Base-by-base conservation (phyloP, 129 eudicot genomes). In the Ambrosia trifida region DNA sequence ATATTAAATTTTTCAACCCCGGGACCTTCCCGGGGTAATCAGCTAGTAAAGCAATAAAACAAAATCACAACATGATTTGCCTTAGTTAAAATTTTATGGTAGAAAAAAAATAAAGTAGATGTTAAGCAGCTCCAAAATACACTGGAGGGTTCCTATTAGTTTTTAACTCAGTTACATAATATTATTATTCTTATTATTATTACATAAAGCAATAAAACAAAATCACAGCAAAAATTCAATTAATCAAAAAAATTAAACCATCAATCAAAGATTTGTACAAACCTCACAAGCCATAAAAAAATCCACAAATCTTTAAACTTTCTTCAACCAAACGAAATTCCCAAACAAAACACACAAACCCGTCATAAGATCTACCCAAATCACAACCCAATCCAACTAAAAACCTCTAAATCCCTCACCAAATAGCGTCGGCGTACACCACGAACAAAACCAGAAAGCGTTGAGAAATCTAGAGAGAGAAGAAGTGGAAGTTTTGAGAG, bases 261-360 rank as follows among this genome's bases (percentile, higher is more conserved):
- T 18, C 5, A 30, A 73, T 61, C 11, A 1, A 61, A 47, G 57
- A 50, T 41, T 4, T 50, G 14, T 8, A 17, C 85, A 75, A 78
- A 88, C 95, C 95, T 86, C 83, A 83, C 83, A 81, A 78, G 65
- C 85, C 88, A 83, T 76, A 49, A 16, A 16, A 11, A 60, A 62
- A 59, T 38, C 83, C 75, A 52, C 70, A 70, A 76, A 49, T 11
- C 24, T 68, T 35, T 14, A 56, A 52, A 13, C 13, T 41, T 50
- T 41, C 50, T 62, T 72, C 51, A 63, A 68, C 14, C 19, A 62
- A 76, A 61, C 50, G 13, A 12, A 41, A 46, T 60, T 14, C 28
- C 41, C 16, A 19, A 35, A 17, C 13, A 7, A 62, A 68, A 77
- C n/a, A 72, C 70, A 77, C 38, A 56, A 11, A 18, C 33, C 69